Evolutionary conservation across 805 yeast species (phyloP).

Genomic region (Candida mattraensis): DNA sequence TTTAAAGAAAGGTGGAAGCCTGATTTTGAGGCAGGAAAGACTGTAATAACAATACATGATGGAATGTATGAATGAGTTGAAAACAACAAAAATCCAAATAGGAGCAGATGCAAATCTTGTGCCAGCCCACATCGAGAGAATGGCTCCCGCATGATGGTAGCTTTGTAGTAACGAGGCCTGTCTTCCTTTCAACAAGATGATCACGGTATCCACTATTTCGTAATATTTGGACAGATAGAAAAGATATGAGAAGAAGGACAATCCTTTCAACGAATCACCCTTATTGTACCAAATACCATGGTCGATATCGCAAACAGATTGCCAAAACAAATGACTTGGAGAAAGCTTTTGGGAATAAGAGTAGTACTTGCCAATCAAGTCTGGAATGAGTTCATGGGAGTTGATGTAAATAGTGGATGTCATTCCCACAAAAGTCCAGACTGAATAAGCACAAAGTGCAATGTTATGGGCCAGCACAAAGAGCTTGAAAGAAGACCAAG

Average conservation of each 20-base stretch:
- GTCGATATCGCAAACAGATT: slow-evolving; percentile 57
- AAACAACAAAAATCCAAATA: slow-evolving; percentile 77
- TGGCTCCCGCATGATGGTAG: slow-evolving; percentile 79
- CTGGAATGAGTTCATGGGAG: slow-evolving; percentile 33
- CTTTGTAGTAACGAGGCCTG: slow-evolving; percentile 67
- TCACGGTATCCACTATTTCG: slow-evolving; percentile 67
- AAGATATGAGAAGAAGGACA: slow-evolving; percentile 60
- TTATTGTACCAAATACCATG: slow-evolving; percentile 54
- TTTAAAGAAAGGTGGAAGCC: slow-evolving; percentile 57
- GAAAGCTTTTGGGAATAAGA: slow-evolving; percentile 11
- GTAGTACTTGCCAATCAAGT: slow-evolving; percentile 27
- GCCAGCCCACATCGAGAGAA: slow-evolving; percentile 82
- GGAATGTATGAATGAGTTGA: slow-evolving; percentile 76
- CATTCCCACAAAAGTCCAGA: slow-evolving; percentile 74
- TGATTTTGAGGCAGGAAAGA: slow-evolving; percentile 55
- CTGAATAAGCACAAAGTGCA: slow-evolving; percentile 61
- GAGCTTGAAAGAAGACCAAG: slow-evolving; percentile 44
- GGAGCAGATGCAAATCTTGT: slow-evolving; percentile 69
- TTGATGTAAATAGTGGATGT: slow-evolving; percentile 46
- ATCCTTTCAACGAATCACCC: slow-evolving; percentile 37
- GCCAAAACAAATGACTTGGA: slow-evolving; percentile 51
- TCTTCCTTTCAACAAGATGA: slow-evolving; percentile 66
- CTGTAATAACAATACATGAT: slow-evolving; percentile 73
- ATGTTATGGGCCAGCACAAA: slow-evolving; percentile 63
- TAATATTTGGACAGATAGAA: slow-evolving; percentile 71